Evolutionary conservation across 306 rosid species (phyloP).

Genomic region (Vicia faba): DNA sequence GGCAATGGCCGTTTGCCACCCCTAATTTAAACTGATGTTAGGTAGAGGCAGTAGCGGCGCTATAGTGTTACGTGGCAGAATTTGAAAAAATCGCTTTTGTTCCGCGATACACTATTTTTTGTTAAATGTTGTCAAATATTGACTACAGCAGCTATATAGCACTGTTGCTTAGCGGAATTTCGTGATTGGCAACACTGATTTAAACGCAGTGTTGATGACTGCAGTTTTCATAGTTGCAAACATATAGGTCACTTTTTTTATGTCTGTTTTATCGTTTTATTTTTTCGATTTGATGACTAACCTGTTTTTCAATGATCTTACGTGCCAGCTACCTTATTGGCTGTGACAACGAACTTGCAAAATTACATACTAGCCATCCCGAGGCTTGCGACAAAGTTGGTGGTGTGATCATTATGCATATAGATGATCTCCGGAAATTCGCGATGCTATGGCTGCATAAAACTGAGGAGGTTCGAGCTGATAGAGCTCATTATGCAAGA

Average conservation of each 20-base stretch:
- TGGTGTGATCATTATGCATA: conserved; percentile 96
- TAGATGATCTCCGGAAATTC: conserved; percentile 84
- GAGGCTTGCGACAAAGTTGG: conserved; percentile 99
- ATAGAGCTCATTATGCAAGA: conserved; percentile 89
- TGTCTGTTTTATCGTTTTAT: conserved; percentile 10
- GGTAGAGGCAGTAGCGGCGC: not conserved
- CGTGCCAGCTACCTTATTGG: conserved; percentile 86
- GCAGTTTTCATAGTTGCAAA: not conserved
- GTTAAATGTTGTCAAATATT: not conserved
- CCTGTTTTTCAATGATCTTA: conserved; percentile 24
- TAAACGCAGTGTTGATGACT: not conserved
- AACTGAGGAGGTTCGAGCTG: conserved; percentile 96
- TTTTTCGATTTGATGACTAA: conserved; percentile 1
- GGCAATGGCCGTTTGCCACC: too few species aligned
- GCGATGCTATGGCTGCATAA: conserved; percentile 95
- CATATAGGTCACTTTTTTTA: conserved; percentile 6
- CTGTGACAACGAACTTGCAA: conserved; percentile 91
- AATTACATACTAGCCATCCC: conserved; percentile 90
- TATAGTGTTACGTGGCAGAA: not conserved
- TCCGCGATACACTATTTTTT: not conserved
- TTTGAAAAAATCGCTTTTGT: not conserved
- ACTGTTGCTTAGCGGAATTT: not conserved
- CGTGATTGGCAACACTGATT: not conserved
- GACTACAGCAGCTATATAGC: not conserved
- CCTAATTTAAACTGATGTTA: conserved; percentile 3